phyloP scores from a whole-genome alignment of 345 rosid genomes.

The Aurinia saxatilis region DNA sequence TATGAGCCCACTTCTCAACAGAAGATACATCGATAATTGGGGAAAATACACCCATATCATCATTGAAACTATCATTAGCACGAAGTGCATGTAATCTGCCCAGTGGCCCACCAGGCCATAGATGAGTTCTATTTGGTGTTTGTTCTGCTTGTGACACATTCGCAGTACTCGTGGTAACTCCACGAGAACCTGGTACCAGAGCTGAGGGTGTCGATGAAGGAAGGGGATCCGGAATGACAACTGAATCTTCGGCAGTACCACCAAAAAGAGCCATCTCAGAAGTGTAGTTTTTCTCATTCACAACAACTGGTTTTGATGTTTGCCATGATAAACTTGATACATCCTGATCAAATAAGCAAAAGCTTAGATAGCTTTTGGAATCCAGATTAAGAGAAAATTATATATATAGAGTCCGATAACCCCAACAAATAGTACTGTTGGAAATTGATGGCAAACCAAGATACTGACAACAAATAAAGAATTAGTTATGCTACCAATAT shows the following conservation, averaged over 20 bases:
- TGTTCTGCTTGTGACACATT: slow-evolving; percentile 49
- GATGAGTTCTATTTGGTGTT: slow-evolving; percentile 57
- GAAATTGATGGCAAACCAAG: neutral
- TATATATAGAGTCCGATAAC: too few species aligned
- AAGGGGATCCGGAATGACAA: slow-evolving; percentile 96
- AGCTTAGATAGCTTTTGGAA: neutral
- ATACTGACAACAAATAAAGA: neutral
- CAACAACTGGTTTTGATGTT: slow-evolving; percentile 78
- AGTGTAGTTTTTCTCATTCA: slow-evolving; percentile 71
- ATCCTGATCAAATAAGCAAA: slow-evolving; percentile 44
- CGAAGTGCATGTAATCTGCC: slow-evolving; percentile 71
- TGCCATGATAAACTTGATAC: slow-evolving; percentile 97
- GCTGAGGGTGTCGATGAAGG: slow-evolving; percentile 69
- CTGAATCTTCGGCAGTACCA: slow-evolving; percentile 75
- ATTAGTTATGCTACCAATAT: too few species aligned
- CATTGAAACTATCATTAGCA: slow-evolving; percentile 58
- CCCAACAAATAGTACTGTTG: too few species aligned
- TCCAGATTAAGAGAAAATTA: too few species aligned
- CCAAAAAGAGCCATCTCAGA: slow-evolving; percentile 94
- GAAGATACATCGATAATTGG: slow-evolving; percentile 84
- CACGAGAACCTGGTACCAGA: slow-evolving; percentile 42
- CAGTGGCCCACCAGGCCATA: slow-evolving; percentile 65
- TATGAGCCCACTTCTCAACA: slow-evolving; percentile 70
- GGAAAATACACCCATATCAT: slow-evolving; percentile 94
- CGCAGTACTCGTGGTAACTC: slow-evolving; percentile 30